Evolutionary conservation across 371 early-diverging fungal genomes (phyloP), one percentile per base, ranked within the genome.

Genomic region (Mortierella sp.): DNA sequence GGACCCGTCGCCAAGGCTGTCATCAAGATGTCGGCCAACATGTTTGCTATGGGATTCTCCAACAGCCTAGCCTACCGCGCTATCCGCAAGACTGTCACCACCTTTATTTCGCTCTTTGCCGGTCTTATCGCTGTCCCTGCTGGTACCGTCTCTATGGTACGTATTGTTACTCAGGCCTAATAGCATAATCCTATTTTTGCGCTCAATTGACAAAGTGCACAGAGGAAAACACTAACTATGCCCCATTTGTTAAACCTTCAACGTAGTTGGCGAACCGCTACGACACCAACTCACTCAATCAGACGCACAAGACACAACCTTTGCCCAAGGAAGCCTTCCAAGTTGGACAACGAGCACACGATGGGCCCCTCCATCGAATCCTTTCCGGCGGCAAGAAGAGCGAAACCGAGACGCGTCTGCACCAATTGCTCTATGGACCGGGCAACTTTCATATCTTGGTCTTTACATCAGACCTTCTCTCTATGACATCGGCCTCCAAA

Each of bases 321-420:
- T 6, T 45, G n/a, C 80, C 78, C 21, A 57, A 31, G 26, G 82
- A 75, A 6, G 78, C 73, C 3, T 82, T 26, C 44, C 77, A 79
- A 54, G 86, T 85, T 16, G 86, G 86, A 28, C 82, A 82, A 16
- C 82, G 82, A 44, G 86, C 86, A 21, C 86, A 82, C n/a, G 86
- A 85, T 70, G 86, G 82, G 3, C 75, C 82, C n/a, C 72, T 85
- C 38, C 24, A 31, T 31, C 31, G 60, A 13, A 54, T 81, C 10
- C 73, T 78, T 2, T 38, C 55, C 8, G 76, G 71, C 9, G 81
- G 81, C 24, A 38, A 73, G 42, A n/a, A 44, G 2, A 31, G 63
- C 11, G 73, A 54, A 9, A 79, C 74, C 13, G 47, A 52, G 13
- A 34, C 71, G 9, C 85, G 85, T 14, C 71, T 85, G 13, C 80